These are phyloP conservation scores for Psidium friedrichsthalianum DNA, from an alignment of 345 rosid genomes.

Conservation along the genomic window DNA sequence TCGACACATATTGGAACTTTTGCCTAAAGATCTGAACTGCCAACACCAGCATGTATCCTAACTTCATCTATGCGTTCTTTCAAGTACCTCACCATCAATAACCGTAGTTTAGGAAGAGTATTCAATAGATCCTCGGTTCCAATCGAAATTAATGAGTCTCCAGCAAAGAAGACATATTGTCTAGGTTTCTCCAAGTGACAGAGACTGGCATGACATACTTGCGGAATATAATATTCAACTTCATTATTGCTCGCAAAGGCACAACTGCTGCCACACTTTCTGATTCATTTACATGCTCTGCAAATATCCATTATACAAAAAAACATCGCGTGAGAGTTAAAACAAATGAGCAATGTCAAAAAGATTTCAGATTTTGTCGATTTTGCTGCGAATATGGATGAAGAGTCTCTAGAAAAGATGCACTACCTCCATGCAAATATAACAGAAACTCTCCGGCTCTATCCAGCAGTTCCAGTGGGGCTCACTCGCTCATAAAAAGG, in stretches of 20 bases:
- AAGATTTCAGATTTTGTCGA: conserved; percentile 1
- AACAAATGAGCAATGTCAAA: conserved; percentile 2
- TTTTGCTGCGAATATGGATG: conserved; percentile 20
- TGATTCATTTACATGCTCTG: conserved; percentile 52
- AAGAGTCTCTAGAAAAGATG: conserved; percentile 38
- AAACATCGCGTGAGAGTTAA: conserved; percentile 30
- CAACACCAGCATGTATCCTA: background rate
- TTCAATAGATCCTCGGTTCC: conserved; percentile 46
- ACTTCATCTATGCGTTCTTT: background rate
- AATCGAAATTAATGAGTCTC: conserved; percentile 14
- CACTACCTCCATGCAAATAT: conserved; percentile 46
- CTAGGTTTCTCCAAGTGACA: conserved; percentile 37
- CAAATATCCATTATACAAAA: conserved; percentile 34
- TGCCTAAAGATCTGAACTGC: too few relatives aligned
- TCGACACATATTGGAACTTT: background rate
- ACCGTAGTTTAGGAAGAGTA: conserved; percentile 31
- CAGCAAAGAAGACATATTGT: conserved; percentile 40
- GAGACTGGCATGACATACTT: conserved; percentile 28
- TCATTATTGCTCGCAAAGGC: conserved; percentile 56
- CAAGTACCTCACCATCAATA: conserved; percentile 18
- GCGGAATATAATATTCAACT: conserved; percentile 43
- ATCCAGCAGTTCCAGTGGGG: conserved; percentile 49
- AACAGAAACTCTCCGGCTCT: conserved; percentile 48
- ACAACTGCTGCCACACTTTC: conserved; percentile 48
- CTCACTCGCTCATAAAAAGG: too few relatives aligned